Evolutionary conservation across 2,329 filamentous ascomycete species (phyloP).

Genomic region (Penicillium sp.): DNA sequence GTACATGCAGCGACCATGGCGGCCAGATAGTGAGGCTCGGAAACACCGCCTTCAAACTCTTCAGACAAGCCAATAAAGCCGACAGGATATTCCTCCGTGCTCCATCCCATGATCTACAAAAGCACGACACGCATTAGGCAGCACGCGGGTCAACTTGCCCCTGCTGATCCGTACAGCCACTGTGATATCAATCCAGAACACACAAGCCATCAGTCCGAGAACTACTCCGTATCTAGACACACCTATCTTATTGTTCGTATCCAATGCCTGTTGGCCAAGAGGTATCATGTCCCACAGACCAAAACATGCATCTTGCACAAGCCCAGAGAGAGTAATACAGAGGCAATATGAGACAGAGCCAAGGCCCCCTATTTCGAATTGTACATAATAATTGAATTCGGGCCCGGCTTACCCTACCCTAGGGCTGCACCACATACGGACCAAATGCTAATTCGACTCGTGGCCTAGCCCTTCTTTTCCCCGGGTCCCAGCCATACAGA

Average conservation of each 20-base stretch:
- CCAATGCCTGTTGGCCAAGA: background rate
- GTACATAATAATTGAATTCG: background rate
- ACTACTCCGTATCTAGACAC: background rate
- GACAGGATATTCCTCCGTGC: background rate
- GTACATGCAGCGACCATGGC: background rate
- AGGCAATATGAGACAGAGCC: background rate
- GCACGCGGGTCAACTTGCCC: background rate
- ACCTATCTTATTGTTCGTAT: background rate
- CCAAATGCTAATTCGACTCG: background rate
- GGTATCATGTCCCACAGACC: background rate
- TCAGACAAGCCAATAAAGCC: background rate
- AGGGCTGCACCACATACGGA: conserved; percentile 2
- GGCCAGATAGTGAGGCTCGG: background rate
- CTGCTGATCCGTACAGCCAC: conserved; percentile 2
- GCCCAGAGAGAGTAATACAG: conserved; percentile 1
- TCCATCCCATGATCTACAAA: background rate
- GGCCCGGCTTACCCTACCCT: background rate
- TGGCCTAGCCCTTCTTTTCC: background rate
- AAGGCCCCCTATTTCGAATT: conserved; percentile 3
- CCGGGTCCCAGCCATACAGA: background rate
- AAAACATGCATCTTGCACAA: background rate
- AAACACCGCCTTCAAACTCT: background rate
- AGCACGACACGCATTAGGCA: background rate
- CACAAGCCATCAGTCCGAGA: background rate
- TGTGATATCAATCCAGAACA: background rate